Evolutionary conservation across 2,329 filamentous ascomycete genomes (phyloP).

Genomic region (Drechslerella coelobrocha): DNA sequence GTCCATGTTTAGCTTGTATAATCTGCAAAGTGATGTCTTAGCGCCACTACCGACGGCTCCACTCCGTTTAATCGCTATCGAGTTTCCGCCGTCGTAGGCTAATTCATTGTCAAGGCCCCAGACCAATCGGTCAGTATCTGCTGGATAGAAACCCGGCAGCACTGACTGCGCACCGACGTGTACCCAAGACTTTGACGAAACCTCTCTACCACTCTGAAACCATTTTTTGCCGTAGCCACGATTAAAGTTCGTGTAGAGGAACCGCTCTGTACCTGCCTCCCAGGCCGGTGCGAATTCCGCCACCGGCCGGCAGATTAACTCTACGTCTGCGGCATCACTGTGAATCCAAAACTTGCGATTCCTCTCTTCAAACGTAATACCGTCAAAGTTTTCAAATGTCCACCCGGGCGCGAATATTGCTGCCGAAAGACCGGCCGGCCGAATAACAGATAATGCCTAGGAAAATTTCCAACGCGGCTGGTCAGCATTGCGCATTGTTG

Average conservation of each 20-base stretch:
- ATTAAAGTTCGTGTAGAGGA: slow-evolving; percentile 54
- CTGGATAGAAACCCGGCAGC: slow-evolving; percentile 51
- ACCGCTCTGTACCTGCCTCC: slow-evolving; percentile 50
- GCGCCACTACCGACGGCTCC: neutral
- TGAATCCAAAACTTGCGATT: slow-evolving; percentile 54
- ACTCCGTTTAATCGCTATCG: slow-evolving; percentile 43
- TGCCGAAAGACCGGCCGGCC: slow-evolving; percentile 57
- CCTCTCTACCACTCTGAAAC: slow-evolving; percentile 51
- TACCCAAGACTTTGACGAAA: slow-evolving; percentile 51
- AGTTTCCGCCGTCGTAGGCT: slow-evolving; percentile 52
- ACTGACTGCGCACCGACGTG: slow-evolving; percentile 54
- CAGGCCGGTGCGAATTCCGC: slow-evolving; percentile 47
- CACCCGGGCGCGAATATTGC: slow-evolving; percentile 62
- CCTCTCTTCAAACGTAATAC: slow-evolving; percentile 50
- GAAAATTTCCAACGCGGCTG: no score
- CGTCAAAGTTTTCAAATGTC: slow-evolving; percentile 61
- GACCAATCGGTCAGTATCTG: slow-evolving; percentile 42
- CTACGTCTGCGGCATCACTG: slow-evolving; percentile 26
- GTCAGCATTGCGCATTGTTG: neutral
- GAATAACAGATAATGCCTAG: slow-evolving; percentile 58
- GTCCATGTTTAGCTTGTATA: slow-evolving; percentile 50
- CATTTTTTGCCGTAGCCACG: slow-evolving; percentile 53
- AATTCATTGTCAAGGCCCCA: slow-evolving; percentile 49
- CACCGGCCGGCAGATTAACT: slow-evolving; percentile 48
- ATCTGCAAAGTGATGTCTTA: slow-evolving; percentile 40